Percentiles rank a stretch among this genome's conserved stretches.
Evolutionary conservation across 495 filamentous ascomycete genomes (phyloP).

Genomic region (Neurospora sp.): DNA sequence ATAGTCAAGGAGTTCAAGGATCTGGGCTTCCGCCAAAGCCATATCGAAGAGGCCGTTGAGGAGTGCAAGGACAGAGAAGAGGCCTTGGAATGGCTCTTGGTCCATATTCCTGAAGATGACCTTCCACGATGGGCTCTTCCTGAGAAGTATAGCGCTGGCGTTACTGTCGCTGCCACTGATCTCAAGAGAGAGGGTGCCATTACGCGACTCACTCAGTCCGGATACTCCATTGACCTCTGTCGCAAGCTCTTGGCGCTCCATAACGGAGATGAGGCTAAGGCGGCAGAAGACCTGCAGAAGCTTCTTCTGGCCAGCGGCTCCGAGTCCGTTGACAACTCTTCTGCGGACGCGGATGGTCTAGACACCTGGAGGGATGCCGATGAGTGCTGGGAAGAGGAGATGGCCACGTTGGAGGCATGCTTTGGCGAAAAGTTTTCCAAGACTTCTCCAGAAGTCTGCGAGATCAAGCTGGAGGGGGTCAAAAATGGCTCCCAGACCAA

Average conservation of each 20-base stretch:
- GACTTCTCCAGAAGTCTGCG: constrained; percentile 48
- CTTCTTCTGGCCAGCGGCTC: constrained; percentile 46
- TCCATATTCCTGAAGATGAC: constrained; percentile 96
- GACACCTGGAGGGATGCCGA: constrained; percentile 36
- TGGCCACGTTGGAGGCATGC: constrained; percentile 68
- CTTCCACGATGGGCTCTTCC: constrained; percentile 82
- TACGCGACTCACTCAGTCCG: constrained; percentile 69
- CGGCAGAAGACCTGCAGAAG: constrained; percentile 68
- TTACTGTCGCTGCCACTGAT: constrained; percentile 72
- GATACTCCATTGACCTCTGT: constrained; percentile 79
- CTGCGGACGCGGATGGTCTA: constrained; percentile 16
- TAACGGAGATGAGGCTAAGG: constrained; percentile 61
- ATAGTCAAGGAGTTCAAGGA: constrained; percentile 65
- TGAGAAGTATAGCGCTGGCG: constrained; percentile 78
- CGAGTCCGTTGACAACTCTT: background rate
- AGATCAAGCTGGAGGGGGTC: constrained; percentile 45
- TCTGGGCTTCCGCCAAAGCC: constrained; percentile 76
- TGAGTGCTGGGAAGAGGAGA: constrained; percentile 77
- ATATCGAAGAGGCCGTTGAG: constrained; percentile 77
- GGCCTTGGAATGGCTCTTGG: constrained; percentile 79
- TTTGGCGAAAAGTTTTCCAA: constrained; percentile 56
- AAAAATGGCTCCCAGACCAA: constrained; percentile 32
- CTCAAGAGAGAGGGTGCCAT: constrained; percentile 67
- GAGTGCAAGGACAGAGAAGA: constrained; percentile 92
- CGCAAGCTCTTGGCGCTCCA: constrained; percentile 58